phyloP scores from a whole-genome alignment of 352 stramenopile genomes.

The Phytophthora macrochlamydospora region DNA sequence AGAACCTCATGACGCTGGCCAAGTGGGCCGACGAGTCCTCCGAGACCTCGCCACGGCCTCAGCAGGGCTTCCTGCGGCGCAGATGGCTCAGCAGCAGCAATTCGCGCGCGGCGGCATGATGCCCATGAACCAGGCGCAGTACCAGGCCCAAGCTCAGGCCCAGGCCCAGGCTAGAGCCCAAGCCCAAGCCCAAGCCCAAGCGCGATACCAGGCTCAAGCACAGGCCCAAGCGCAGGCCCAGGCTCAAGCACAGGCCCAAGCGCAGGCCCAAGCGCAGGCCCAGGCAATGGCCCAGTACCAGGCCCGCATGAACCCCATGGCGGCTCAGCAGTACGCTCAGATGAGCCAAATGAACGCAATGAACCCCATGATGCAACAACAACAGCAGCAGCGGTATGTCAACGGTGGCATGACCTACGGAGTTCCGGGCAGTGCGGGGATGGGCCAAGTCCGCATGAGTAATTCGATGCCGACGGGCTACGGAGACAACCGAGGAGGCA shows the following conservation, averaged over 20 bases:
- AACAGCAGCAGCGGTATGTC: constrained; percentile 48
- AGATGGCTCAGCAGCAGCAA: constrained; percentile 41
- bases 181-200: constrained; percentile 36
- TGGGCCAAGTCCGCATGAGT: constrained; percentile 40
- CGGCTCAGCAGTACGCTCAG: constrained; percentile 32
- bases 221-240: constrained; percentile 52
- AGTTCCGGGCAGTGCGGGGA: constrained; percentile 24
- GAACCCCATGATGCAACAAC: constrained; percentile 32
- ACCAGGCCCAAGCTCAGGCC: constrained; percentile 30
- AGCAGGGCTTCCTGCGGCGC: constrained; percentile 35
- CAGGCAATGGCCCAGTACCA: constrained; percentile 47
- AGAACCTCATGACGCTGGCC: constrained; percentile 89
- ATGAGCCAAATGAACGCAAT: constrained; percentile 6
- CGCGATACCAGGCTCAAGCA: constrained; percentile 28
- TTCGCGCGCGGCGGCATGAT: constrained; percentile 41
- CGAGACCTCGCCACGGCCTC: constrained; percentile 59
- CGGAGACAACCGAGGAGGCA: constrained; percentile 32
- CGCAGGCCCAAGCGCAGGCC: constrained; percentile 67
- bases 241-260: constrained; percentile 69
- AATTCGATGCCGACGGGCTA: constrained; percentile 42
- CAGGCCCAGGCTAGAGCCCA: constrained; percentile 28
- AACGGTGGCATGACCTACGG: constrained; percentile 45
- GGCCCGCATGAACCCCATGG: constrained; percentile 1
- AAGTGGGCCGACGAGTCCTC: constrained; percentile 89
- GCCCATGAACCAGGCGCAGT: constrained; percentile 45